Evolutionary conservation across 2,329 filamentous ascomycete species (phyloP).

Genomic region (Chaetomium olivaceum): DNA sequence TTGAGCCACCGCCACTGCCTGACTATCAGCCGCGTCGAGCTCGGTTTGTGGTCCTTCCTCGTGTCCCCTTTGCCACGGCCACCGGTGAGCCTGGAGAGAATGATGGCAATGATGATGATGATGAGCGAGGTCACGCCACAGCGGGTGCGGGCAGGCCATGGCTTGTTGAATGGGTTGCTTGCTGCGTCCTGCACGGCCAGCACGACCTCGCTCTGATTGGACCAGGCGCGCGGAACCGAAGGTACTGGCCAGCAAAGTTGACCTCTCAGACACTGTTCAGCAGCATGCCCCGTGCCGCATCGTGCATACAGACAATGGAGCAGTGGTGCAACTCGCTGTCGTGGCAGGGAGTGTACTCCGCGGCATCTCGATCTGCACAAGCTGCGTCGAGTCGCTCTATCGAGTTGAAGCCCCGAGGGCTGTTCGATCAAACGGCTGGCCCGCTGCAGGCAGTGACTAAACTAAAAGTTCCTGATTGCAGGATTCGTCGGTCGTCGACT

Average conservation of each 20-base stretch:
- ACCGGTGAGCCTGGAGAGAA: neutral
- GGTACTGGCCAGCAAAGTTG: neutral
- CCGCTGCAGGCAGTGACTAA: neutral
- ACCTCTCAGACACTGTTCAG: slow-evolving; percentile 14
- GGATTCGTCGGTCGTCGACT: neutral
- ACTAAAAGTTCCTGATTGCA: neutral
- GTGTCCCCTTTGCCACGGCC: neutral
- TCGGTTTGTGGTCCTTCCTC: slow-evolving; percentile 1
- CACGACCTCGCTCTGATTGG: slow-evolving; percentile 29
- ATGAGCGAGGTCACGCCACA: slow-evolving; percentile 18
- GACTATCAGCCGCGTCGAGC: slow-evolving; percentile 9
- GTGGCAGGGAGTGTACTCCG: slow-evolving; percentile 24
- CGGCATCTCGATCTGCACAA: slow-evolving; percentile 14
- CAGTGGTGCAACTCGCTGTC: slow-evolving; percentile 17
- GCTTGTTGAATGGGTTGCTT: slow-evolving; percentile 21
- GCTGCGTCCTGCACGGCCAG: slow-evolving; percentile 22
- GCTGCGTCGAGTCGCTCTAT: neutral
- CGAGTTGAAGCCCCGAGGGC: slow-evolving; percentile 1
- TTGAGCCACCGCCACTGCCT: neutral
- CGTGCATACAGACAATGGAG: slow-evolving; percentile 25
- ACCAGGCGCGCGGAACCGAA: slow-evolving; percentile 18
- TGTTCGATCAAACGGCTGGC: neutral
- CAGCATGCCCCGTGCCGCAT: slow-evolving; percentile 28
- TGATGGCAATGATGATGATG: neutral
- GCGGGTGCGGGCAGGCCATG: slow-evolving; percentile 21